These are phyloP conservation scores for Bisporella sp. DNA, from an alignment of 2,329 filamentous ascomycete species.

Conservation along the genomic window DNA sequence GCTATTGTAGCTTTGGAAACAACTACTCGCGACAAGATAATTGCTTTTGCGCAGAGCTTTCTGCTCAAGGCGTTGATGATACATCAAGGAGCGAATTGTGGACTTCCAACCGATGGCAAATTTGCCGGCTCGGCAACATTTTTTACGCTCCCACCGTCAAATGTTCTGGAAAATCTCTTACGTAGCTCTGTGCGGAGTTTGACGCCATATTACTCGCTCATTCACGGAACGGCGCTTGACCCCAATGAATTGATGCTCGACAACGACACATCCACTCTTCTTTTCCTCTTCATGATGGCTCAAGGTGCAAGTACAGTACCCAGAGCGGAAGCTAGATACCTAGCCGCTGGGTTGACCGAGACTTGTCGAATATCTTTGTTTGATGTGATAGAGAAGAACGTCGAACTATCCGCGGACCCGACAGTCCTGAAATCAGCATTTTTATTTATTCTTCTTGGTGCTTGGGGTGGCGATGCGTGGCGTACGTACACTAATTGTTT, in stretches of 20 bases:
- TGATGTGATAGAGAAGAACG: conserved; percentile 65
- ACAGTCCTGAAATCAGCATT: conserved; percentile 58
- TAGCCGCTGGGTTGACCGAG: conserved; percentile 61
- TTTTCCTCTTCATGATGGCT: conserved; percentile 66
- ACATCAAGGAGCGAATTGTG: conserved; percentile 41
- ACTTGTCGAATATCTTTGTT: conserved; percentile 67
- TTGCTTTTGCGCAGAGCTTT: conserved; percentile 66
- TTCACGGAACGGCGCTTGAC: conserved; percentile 52
- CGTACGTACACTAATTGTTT: conserved; percentile 52
- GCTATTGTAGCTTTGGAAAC: conserved; percentile 39
- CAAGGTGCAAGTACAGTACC: conserved; percentile 62
- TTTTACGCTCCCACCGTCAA: conserved; percentile 57
- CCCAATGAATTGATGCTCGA: conserved; percentile 61
- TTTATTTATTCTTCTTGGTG: conserved; percentile 60
- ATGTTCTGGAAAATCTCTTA: conserved; percentile 61
- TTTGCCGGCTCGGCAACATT: conserved; percentile 42
- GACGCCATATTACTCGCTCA: conserved; percentile 58
- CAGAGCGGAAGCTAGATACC: conserved; percentile 55
- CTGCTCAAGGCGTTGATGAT: conserved; percentile 65
- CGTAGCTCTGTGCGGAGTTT: conserved; percentile 59
- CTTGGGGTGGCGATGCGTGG: conserved; percentile 72
- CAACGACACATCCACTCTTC: conserved; percentile 56
- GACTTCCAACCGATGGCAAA: conserved; percentile 26
- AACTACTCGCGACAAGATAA: conserved; percentile 57
- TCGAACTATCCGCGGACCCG: conserved; percentile 59